Evolutionary conservation across 169 alveolate genomes (phyloP).

Genomic region (Eimeria falciformis): DNA sequence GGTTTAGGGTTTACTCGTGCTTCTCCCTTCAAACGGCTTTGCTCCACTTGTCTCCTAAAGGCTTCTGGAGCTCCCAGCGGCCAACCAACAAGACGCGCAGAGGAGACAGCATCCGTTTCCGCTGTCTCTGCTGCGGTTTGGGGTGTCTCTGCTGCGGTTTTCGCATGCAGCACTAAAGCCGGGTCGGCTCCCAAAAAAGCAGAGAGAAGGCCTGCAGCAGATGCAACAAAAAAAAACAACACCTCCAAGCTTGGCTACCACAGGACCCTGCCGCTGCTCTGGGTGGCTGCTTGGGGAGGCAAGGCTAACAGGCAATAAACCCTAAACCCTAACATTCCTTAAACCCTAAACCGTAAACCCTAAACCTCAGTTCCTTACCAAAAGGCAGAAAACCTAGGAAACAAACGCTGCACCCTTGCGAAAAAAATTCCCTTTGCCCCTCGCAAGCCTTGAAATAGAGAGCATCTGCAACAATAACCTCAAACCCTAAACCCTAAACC

Average conservation of each 20-base stretch:
- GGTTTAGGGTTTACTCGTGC: too few relatives aligned
- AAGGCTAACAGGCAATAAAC: not conserved
- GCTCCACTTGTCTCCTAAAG: constrained; percentile 8
- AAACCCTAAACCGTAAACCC: constrained; percentile 14
- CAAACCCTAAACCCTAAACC: not conserved
- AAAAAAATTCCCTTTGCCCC: not conserved
- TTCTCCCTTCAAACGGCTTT: too few relatives aligned
- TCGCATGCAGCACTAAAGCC: constrained; percentile 6
- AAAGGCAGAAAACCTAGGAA: constrained; percentile 4
- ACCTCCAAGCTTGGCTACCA: too few relatives aligned
- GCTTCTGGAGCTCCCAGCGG: constrained; percentile 36
- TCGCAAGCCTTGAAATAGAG: constrained; percentile 1
- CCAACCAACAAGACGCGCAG: constrained; percentile 17
- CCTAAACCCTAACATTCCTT: constrained; percentile 22
- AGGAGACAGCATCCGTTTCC: not conserved
- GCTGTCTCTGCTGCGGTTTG: not conserved
- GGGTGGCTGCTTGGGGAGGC: too few relatives aligned
- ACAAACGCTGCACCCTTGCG: constrained; percentile 15
- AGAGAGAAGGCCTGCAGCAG: constrained; percentile 1
- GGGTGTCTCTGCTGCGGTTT: not conserved
- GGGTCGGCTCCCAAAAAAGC: constrained; percentile 4
- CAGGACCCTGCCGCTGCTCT: too few relatives aligned
- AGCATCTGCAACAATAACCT: constrained; percentile 3
- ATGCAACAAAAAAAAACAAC: not conserved
- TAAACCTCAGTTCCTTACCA: not conserved